Base-by-base conservation (phyloP, 2,329 filamentous ascomycete species). In the Magnaporthiopsis incrustans region DNA sequence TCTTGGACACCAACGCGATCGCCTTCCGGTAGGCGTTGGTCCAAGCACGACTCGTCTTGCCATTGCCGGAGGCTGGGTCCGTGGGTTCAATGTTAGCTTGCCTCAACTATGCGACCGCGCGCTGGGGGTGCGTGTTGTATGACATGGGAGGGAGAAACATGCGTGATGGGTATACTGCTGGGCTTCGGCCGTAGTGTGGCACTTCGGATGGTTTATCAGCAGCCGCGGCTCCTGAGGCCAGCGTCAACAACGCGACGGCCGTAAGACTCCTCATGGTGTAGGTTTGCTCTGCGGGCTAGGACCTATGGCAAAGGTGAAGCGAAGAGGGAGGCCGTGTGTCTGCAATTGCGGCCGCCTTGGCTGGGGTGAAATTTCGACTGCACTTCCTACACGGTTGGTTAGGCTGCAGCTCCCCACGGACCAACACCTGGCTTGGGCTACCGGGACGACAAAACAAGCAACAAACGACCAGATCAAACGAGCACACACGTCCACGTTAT, bases 21-120 rank as follows among this genome's bases (percentile, higher is more conserved):
- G 77, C 77, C 27, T 71, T 70, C 1, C 66, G 58, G 65, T 77
- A 77, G 32, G 77, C 73, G n/a, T 67, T 60, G 8, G 73, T 66
- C 77, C 77, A 79, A 33, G 65, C 63, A 1, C 44, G 14, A 63
- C 62, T 71, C 14, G 71, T 71, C 22, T 69, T 68, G 57, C 73
- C 73, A 57, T 69, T 70, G 27, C 68, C 71, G 61, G 63, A 18
- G 2, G 73, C 72, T 75, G 59, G 6, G 4, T 33, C 57, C 7
- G 25, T 14, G 32, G 62, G 30, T 38, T 15, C 18, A 8, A 12
- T 63, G 62, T 32, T n/a, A 57, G 62, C n/a, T 22, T 25, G 56
- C n/a, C 18, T 50, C n/a, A 7, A 10, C 44, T 53, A 22, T 53
- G n/a, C n/a, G n/a, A 22, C 44, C 44, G n/a, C 44, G 18, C 44